These are phyloP conservation scores for Fusarium papillatum DNA, from an alignment of 2,329 filamentous ascomycete genomes.

Conservation along the genomic window DNA sequence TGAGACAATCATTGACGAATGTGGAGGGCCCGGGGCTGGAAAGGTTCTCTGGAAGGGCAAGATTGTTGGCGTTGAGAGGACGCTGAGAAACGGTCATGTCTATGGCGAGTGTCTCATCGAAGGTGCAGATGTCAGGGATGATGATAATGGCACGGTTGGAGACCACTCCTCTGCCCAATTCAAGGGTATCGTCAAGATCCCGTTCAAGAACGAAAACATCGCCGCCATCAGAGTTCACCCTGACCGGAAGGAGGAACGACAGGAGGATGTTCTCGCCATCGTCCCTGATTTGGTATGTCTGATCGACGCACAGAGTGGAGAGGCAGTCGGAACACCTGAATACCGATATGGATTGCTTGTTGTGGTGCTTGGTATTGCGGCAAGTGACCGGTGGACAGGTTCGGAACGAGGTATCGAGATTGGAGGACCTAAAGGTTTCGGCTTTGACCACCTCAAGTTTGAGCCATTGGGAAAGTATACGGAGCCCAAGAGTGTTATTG, in stretches of 20 bases:
- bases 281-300: constrained; percentile 70
- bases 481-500: constrained; percentile 66
- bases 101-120: constrained; percentile 72
- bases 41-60: constrained; percentile 74
- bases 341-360: constrained; percentile 67
- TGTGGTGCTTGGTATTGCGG: constrained; percentile 61
- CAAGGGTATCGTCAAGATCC: constrained; percentile 69
- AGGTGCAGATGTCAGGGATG: constrained; percentile 56
- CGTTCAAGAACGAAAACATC: constrained; percentile 83
- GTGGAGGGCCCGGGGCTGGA: constrained; percentile 65
- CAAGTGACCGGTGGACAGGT: constrained; percentile 60
- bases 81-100: constrained; percentile 68
- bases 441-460: constrained; percentile 62
- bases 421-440: constrained; percentile 63
- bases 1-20: constrained; percentile 70
- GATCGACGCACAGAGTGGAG: constrained; percentile 68
- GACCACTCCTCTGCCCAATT: constrained; percentile 41
- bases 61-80: constrained; percentile 71
- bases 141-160: constrained; percentile 25
- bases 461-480: constrained; percentile 61
- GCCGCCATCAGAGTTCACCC: constrained; percentile 60
- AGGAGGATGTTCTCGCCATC: constrained; percentile 61
- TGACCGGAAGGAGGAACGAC: constrained; percentile 51
- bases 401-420: constrained; percentile 61
- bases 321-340: constrained; percentile 69